phyloP scores from a whole-genome alignment of 2,329 filamentous ascomycete genomes.

The Cladophialophora yegresii region DNA sequence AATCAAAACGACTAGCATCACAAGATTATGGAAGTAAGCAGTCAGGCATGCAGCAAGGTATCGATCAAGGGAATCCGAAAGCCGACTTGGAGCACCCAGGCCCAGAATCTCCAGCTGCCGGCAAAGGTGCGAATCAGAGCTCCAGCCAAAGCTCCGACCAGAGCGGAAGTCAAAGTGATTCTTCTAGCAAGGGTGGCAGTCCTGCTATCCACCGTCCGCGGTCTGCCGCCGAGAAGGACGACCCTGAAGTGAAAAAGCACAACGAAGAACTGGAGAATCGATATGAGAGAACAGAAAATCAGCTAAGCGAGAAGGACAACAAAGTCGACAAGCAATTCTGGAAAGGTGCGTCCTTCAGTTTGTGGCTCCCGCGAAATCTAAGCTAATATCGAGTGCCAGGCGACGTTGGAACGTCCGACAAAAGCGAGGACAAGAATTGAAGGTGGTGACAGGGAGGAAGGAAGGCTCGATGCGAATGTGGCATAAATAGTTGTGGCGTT shows the following conservation, averaged over 20 bases:
- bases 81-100: constrained; percentile 35
- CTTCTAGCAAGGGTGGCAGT: constrained; percentile 17
- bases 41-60: constrained; percentile 32
- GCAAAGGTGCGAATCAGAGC: constrained; percentile 22
- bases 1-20: constrained; percentile 27
- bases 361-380: not conserved
- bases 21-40: constrained; percentile 34
- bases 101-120: constrained; percentile 31
- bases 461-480: not conserved
- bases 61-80: constrained; percentile 32
- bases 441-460: not conserved
- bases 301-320: constrained; percentile 35
- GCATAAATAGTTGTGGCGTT: not conserved
- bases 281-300: constrained; percentile 30
- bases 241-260: constrained; percentile 36
- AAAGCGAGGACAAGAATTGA: constrained; percentile 6
- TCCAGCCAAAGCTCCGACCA: constrained; percentile 11
- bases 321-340: constrained; percentile 38
- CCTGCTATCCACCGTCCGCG: constrained; percentile 34
- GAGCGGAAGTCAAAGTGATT: not conserved
- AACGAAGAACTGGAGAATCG: constrained; percentile 29
- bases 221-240: constrained; percentile 34
- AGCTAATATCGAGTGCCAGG: constrained; percentile 21
- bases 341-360: constrained; percentile 26
- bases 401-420: constrained; percentile 30